Percentiles rank a stretch among this genome's conserved stretches.
phyloP scores from a whole-genome alignment of 495 filamentous ascomycete species.

The Jackrogersella multiformis region DNA sequence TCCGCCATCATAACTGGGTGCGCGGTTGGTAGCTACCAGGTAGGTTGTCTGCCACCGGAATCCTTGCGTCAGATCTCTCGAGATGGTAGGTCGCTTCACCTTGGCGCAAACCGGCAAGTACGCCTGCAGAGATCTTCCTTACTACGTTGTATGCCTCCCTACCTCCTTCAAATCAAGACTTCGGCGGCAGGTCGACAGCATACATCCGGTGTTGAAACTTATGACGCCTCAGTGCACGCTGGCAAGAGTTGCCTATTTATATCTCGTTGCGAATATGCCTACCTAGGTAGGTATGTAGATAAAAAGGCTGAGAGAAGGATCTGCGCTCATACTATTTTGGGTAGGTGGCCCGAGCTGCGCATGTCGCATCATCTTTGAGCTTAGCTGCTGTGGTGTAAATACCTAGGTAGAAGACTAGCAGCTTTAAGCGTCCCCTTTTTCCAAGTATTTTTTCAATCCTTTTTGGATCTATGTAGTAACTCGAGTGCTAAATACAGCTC shows the following conservation, averaged over 20 bases:
- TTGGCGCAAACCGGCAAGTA: conserved; percentile 28
- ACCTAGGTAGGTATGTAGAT: conserved; percentile 38
- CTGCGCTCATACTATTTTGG: conserved; percentile 38
- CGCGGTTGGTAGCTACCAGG: conserved; percentile 23
- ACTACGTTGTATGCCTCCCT: conserved; percentile 31
- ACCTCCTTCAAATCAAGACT: conserved; percentile 8
- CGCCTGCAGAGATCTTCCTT: conserved; percentile 27
- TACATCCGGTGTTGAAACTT: conserved; percentile 37
- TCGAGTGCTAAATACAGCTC: conserved; percentile 40
- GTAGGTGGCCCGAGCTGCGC: conserved; percentile 11
- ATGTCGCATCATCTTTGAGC: conserved; percentile 21
- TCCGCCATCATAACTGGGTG: conserved; percentile 26
- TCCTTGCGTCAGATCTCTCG: conserved; percentile 44
- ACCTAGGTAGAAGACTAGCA: conserved; percentile 18
- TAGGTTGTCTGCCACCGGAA: conserved; percentile 27
- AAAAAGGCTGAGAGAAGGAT: conserved; percentile 34
- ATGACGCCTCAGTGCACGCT: conserved; percentile 30
- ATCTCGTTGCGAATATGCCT: conserved; percentile 33
- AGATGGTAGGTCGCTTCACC: conserved; percentile 39
- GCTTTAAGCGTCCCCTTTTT: conserved; percentile 25
- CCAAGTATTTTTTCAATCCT: conserved; percentile 19
- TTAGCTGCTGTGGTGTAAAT: conserved; percentile 28
- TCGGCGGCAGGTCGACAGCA: conserved; percentile 35
- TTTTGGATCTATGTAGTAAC: conserved; percentile 7
- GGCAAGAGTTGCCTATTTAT: conserved; percentile 40